Evolutionary conservation across 257 asterid genomes (phyloP).

Genomic region (Solanum phureja): DNA sequence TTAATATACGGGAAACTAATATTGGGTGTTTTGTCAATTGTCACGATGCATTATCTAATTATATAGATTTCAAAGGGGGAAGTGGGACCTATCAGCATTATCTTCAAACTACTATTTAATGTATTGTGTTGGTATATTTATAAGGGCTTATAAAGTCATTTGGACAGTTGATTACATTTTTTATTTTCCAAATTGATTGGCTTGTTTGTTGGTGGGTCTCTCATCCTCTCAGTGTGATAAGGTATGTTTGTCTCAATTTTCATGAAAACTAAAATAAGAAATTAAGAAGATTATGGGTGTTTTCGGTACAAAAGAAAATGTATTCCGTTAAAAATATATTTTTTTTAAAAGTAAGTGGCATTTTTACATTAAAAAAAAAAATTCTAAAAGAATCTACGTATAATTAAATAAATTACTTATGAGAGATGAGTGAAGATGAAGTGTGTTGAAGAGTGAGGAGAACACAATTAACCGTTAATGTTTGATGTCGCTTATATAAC

Average conservation of each 20-base stretch:
- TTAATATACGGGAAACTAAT: neutral
- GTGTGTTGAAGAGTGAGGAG: neutral
- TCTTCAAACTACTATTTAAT: conserved; percentile 31
- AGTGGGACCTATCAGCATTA: conserved; percentile 33
- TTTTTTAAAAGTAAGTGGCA: too few species aligned
- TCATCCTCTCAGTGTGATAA: neutral
- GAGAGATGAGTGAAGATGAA: neutral
- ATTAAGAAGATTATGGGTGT: neutral
- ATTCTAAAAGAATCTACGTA: neutral
- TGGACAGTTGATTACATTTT: neutral
- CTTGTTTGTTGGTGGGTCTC: neutral
- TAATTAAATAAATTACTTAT: neutral
- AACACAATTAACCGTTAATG: too few species aligned
- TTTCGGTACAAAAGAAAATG: neutral
- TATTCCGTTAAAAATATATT: neutral
- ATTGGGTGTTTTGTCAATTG: conserved; percentile 36
- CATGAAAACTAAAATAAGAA: neutral
- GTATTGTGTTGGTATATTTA: neutral
- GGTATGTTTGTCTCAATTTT: neutral
- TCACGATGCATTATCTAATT: conserved; percentile 29
- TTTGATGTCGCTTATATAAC: too few species aligned
- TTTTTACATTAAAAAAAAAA: neutral
- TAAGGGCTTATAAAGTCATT: conserved; percentile 15
- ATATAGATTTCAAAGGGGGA: conserved; percentile 21
- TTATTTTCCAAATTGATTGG: neutral